phyloP scores from a whole-genome alignment of 192 early-diverging fungal genomes.

The Irineochytrium annulatum region DNA sequence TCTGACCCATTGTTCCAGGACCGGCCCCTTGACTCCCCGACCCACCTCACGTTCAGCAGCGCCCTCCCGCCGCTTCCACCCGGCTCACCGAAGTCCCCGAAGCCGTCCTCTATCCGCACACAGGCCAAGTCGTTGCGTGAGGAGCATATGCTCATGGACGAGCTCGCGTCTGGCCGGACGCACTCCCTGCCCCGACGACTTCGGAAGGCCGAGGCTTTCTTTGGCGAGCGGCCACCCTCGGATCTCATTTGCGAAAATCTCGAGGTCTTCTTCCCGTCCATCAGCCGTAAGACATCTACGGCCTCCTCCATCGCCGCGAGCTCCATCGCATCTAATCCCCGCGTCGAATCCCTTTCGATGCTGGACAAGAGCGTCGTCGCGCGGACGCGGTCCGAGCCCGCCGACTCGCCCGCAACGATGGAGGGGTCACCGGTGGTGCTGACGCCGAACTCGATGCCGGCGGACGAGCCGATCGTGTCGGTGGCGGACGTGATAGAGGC shows the following conservation, averaged over 20 bases:
- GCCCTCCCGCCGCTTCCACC: background rate
- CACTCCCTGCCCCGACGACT: background rate
- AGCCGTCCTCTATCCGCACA: background rate
- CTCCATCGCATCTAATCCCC: too few relatives aligned
- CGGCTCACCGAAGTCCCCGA: background rate
- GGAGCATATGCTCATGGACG: background rate
- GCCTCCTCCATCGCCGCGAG: background rate
- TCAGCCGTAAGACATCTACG: background rate
- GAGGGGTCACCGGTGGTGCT: too few relatives aligned
- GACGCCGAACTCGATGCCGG: background rate
- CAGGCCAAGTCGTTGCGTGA: background rate
- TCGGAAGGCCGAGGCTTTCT: constrained; percentile 52
- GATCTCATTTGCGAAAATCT: constrained; percentile 90
- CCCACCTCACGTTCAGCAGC: too few relatives aligned
- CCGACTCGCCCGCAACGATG: too few relatives aligned
- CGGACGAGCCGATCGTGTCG: background rate
- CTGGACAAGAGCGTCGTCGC: too few relatives aligned
- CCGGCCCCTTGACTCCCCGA: too few relatives aligned
- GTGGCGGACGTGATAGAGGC: constrained; percentile 4
- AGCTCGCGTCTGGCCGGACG: background rate
- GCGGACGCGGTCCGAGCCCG: too few relatives aligned
- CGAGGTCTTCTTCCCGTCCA: constrained; percentile 71
- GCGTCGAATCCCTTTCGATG: too few relatives aligned
- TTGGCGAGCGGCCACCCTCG: constrained; percentile 90
- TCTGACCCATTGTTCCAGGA: too few relatives aligned